phyloP scores from a whole-genome alignment of 106 monocot species.

The Xerophyta viscosa region DNA sequence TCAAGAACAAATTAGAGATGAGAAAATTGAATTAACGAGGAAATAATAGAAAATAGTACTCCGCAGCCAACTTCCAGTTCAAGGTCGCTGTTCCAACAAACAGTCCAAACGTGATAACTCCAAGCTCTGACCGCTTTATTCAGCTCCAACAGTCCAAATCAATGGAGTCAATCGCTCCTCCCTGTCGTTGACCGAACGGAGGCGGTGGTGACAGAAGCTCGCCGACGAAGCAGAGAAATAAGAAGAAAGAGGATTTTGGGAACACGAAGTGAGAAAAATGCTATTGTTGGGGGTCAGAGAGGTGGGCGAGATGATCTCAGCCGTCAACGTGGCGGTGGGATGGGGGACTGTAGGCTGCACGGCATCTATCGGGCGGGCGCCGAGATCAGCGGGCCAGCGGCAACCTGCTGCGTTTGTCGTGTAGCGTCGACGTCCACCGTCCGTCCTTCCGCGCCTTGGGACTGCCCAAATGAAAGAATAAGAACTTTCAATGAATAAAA shows the following conservation, averaged over 20 bases:
- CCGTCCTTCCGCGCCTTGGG: no score
- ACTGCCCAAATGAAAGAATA: no score
- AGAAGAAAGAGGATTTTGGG: no score
- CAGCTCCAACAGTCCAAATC: background rate
- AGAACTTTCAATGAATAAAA: no score
- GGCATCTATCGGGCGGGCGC: no score
- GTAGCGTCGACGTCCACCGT: background rate
- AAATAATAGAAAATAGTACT: background rate
- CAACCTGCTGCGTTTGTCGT: slow-evolving; percentile 14
- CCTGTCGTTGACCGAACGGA: no score
- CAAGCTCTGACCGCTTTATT: no score
- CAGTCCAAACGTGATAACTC: background rate
- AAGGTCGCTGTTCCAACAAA: background rate
- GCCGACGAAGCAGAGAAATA: no score
- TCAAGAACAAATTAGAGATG: background rate
- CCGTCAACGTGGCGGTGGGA: slow-evolving; percentile 3
- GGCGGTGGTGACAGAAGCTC: no score
- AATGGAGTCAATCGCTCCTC: background rate
- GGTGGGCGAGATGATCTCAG: background rate
- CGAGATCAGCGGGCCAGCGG: no score
- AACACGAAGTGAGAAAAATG: no score
- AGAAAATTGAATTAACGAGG: background rate
- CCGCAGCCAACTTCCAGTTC: background rate
- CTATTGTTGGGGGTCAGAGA: no score
- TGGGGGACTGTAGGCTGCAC: slow-evolving; percentile 8